These are phyloP conservation scores for Achlya hypogyna DNA, from an alignment of 352 stramenopile species.

Conservation along the genomic window DNA sequence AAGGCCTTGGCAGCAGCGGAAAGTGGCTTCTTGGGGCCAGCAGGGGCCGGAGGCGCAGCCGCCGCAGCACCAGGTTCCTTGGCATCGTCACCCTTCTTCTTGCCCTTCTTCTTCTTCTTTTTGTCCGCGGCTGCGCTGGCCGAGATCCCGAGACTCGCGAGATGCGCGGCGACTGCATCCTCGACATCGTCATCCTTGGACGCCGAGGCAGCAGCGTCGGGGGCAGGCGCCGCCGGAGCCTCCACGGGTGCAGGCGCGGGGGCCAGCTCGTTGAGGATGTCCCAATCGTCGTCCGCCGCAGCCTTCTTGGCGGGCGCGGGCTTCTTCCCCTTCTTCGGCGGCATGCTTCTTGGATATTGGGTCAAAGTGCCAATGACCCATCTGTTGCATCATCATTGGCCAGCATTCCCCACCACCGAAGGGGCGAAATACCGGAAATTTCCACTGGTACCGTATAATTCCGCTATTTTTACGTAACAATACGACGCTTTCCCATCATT, in stretches of 20 bases:
- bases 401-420: too few relatives aligned
- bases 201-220: slow-evolving; percentile 6
- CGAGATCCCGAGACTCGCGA: slow-evolving; percentile 65
- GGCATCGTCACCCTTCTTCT: slow-evolving; percentile 78
- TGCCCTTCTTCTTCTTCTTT: slow-evolving; percentile 63
- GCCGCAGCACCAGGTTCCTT: slow-evolving; percentile 33
- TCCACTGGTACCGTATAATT: too few relatives aligned
- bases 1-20: slow-evolving; percentile 63
- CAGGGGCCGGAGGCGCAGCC: slow-evolving; percentile 17
- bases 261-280: slow-evolving; percentile 64
- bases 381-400: not conserved
- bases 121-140: slow-evolving; percentile 42
- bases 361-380: not conserved
- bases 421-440: too few relatives aligned
- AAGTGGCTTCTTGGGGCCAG: slow-evolving; percentile 55
- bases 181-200: slow-evolving; percentile 34
- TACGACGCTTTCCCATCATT: too few relatives aligned
- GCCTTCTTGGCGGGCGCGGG: slow-evolving; percentile 48
- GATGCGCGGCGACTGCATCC: slow-evolving; percentile 58
- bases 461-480: too few relatives aligned
- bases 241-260: slow-evolving; percentile 17
- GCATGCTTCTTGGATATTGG: slow-evolving; percentile 31
- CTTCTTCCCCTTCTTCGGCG: slow-evolving; percentile 77
- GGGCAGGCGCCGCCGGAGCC: slow-evolving; percentile 15
- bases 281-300: slow-evolving; percentile 50